Conservation (phyloP, 2,329 filamentous ascomycete species). For the Epichloe amarillans region DNA sequence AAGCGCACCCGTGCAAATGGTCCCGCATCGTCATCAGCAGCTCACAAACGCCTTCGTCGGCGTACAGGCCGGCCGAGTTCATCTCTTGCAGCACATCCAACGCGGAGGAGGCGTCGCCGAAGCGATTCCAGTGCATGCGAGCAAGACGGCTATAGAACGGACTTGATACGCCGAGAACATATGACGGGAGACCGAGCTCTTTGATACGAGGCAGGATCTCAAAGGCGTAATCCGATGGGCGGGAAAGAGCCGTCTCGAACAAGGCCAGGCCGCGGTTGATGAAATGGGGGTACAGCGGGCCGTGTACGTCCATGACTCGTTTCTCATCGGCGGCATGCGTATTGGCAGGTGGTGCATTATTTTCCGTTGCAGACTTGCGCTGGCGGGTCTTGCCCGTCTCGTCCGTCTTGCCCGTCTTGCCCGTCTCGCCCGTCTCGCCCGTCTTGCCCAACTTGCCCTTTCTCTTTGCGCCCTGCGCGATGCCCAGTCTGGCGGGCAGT, state of each 20-base stretch:
- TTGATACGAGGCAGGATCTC: slow-evolving; percentile 54
- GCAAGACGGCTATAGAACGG: slow-evolving; percentile 57
- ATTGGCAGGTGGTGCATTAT: not conserved
- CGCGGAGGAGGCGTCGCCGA: slow-evolving; percentile 42
- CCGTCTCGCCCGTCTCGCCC: not conserved
- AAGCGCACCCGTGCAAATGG: slow-evolving; percentile 21
- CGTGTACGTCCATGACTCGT: slow-evolving; percentile 41
- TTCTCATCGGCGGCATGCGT: slow-evolving; percentile 12
- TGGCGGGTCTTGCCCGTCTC: not conserved
- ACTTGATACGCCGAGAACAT: slow-evolving; percentile 58
- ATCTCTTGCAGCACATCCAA: slow-evolving; percentile 50
- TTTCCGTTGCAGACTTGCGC: not conserved
- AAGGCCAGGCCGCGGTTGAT: slow-evolving; percentile 43
- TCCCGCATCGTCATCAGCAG: slow-evolving; percentile 19
- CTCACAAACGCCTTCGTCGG: slow-evolving; percentile 26
- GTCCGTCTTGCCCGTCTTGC: slow-evolving; percentile 4
- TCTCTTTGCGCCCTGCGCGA: slow-evolving; percentile 16
- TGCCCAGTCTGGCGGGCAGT: slow-evolving; percentile 40
- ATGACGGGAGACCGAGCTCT: slow-evolving; percentile 52
- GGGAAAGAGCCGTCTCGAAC: slow-evolving; percentile 42
- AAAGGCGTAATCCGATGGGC: slow-evolving; percentile 44
- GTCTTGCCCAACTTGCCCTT: slow-evolving; percentile 2
- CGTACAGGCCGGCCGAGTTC: slow-evolving; percentile 46
- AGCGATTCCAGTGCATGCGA: slow-evolving; percentile 45
- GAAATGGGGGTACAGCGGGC: slow-evolving; percentile 47